These are phyloP conservation scores for Aspergillus avenaceus DNA, from an alignment of 495 filamentous ascomycete genomes.

Conservation along the genomic window DNA sequence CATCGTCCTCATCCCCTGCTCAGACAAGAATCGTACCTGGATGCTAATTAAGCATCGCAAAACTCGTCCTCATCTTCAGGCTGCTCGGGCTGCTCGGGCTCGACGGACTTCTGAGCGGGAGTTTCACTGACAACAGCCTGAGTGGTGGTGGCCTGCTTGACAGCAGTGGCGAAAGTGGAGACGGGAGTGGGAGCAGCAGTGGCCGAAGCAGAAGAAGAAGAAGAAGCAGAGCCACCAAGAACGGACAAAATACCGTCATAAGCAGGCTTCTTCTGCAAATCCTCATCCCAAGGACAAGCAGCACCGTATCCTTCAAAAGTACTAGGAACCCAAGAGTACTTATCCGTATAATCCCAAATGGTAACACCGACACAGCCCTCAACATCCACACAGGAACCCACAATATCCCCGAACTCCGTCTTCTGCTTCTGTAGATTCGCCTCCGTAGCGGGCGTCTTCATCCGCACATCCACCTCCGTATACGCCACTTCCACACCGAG, in stretches of 20 bases:
- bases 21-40: too few relatives aligned
- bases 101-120: neutral
- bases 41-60: too few relatives aligned
- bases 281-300: slow-evolving; percentile 49
- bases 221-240: slow-evolving; percentile 24
- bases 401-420: slow-evolving; percentile 52
- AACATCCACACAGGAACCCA: slow-evolving; percentile 55
- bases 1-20: too few relatives aligned
- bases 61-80: too few relatives aligned
- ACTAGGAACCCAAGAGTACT: slow-evolving; percentile 57
- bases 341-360: slow-evolving; percentile 61
- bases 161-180: slow-evolving; percentile 8
- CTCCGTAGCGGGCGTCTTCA: slow-evolving; percentile 42
- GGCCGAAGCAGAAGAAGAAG: slow-evolving; percentile 19
- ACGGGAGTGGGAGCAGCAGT: slow-evolving; percentile 27
- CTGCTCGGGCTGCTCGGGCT: too few relatives aligned
- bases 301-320: slow-evolving; percentile 51
- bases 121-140: neutral
- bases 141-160: slow-evolving; percentile 2
- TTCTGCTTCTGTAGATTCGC: slow-evolving; percentile 52
- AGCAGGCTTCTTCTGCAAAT: slow-evolving; percentile 55
- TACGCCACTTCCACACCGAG: slow-evolving; percentile 57
- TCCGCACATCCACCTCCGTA: slow-evolving; percentile 60
- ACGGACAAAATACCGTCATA: slow-evolving; percentile 39
- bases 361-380: slow-evolving; percentile 64